phyloP scores from a whole-genome alignment of 371 early-diverging fungal species.

The Encephalitozoon hellem region DNA sequence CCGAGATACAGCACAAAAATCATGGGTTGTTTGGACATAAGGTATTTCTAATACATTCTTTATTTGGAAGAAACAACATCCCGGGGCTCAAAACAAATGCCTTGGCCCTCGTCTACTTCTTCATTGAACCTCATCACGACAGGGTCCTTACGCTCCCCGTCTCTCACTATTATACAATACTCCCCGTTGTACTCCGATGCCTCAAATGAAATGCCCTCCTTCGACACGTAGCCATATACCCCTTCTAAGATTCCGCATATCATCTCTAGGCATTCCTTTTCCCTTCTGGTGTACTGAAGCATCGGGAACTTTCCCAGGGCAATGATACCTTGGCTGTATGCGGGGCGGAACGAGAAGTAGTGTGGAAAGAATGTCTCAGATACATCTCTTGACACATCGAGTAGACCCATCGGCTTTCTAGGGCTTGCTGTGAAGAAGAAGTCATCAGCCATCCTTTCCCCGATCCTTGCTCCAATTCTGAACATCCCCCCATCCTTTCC shows the following conservation, averaged over 20 bases:
- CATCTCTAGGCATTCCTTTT: neutral
- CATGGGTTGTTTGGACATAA: neutral
- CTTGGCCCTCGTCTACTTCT: neutral
- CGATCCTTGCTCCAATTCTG: neutral
- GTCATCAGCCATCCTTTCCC: neutral
- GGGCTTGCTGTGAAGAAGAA: neutral
- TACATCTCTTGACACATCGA: neutral
- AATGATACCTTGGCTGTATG: neutral
- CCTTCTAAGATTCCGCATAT: neutral
- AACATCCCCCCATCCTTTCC: neutral
- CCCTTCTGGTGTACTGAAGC: neutral
- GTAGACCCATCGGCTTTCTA: neutral
- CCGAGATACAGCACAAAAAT: constrained; percentile 15
- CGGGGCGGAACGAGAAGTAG: neutral
- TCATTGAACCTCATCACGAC: neutral
- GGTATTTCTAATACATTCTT: neutral
- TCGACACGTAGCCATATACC: neutral
- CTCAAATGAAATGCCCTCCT: neutral
- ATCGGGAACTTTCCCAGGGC: neutral
- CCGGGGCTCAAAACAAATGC: too few species aligned
- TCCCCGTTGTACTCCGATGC: neutral
- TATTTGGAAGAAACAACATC: neutral
- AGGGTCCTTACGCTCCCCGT: neutral
- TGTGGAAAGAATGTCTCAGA: neutral
- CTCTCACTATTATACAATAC: neutral